Percentiles rank a stretch among this genome's conserved stretches.
phyloP scores from a whole-genome alignment of 164 flowering plant species.

The Santalum album region DNA sequence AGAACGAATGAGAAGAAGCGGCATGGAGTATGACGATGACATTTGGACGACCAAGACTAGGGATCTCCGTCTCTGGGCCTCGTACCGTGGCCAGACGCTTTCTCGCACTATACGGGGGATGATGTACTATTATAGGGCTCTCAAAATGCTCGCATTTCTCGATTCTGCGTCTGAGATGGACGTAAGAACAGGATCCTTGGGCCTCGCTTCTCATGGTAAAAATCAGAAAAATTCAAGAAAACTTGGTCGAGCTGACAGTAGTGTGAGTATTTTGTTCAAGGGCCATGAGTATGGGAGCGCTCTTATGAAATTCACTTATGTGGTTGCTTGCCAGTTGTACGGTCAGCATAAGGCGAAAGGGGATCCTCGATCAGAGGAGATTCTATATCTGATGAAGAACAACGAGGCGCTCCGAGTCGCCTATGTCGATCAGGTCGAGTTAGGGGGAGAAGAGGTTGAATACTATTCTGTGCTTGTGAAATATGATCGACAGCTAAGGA shows the following conservation, averaged over 20 bases:
- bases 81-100: slow-evolving; percentile 91
- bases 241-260: slow-evolving; percentile 35
- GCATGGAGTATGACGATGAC: slow-evolving; percentile 60
- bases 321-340: slow-evolving; percentile 82
- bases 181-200: slow-evolving; percentile 50
- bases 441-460: slow-evolving; percentile 56
- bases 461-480: slow-evolving; percentile 90
- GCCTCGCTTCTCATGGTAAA: slow-evolving; percentile 43
- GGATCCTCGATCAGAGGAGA: slow-evolving; percentile 73
- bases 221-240: slow-evolving; percentile 23
- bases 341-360: slow-evolving; percentile 68
- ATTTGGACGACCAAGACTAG: slow-evolving; percentile 49
- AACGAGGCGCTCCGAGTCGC: slow-evolving; percentile 95
- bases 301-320: slow-evolving; percentile 83
- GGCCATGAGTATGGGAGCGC: slow-evolving; percentile 73
- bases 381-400: slow-evolving; percentile 60
- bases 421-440: slow-evolving; percentile 71
- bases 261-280: slow-evolving; percentile 52
- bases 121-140: slow-evolving; percentile 94
- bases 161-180: slow-evolving; percentile 93
- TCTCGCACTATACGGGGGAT: slow-evolving; percentile 94
- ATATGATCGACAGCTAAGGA: slow-evolving; percentile 55
- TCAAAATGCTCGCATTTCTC: slow-evolving; percentile 78
- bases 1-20: slow-evolving; percentile 75
- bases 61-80: slow-evolving; percentile 91